Base-by-base conservation (phyloP, 331 rosid genomes). In the Spiraea crenata region DNA sequence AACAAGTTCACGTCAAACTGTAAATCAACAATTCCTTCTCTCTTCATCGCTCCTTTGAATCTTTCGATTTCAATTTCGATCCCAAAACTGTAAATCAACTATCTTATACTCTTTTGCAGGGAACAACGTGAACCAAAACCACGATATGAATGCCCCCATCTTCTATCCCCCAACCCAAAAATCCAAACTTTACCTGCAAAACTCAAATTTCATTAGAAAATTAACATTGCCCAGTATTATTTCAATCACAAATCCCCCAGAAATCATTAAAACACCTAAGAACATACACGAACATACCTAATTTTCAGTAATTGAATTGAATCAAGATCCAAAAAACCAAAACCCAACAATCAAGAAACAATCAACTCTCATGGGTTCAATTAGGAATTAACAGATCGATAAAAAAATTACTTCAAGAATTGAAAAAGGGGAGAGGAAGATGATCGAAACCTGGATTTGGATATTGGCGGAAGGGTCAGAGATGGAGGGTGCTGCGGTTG, bases 31-130 rank as follows among this genome's bases (percentile, higher is more conserved):
- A n/a, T n/a, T n/a, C n/a, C n/a, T n/a, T n/a, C n/a, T n/a, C n/a
- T n/a, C n/a, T n/a, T n/a, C n/a, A n/a, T n/a, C n/a, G n/a, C n/a
- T n/a, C n/a, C n/a, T n/a, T n/a, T n/a, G n/a, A n/a, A n/a, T n/a
- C n/a, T n/a, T n/a, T n/a, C n/a, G n/a, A n/a, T n/a, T n/a, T n/a
- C n/a, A n/a, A n/a, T n/a, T n/a, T n/a, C n/a, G n/a, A n/a, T n/a
- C n/a, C n/a, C n/a, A n/a, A n/a, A n/a, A n/a, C n/a, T n/a, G n/a
- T n/a, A n/a, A n/a, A n/a, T n/a, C n/a, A n/a, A 92, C 96, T 74
- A 92, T 88, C 84, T 92, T 92, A 71, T 92, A 92, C 81, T 92
- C 98, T 69, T 90, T 90, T 0, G 96, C 98, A 49, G 96, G 95
- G 75, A 92, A 92, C 72, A 92, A 52, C 98, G 90, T 92, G 86